Conservation (phyloP, 2,329 filamentous ascomycete species). For the Corniculantispora saksenae region DNA sequence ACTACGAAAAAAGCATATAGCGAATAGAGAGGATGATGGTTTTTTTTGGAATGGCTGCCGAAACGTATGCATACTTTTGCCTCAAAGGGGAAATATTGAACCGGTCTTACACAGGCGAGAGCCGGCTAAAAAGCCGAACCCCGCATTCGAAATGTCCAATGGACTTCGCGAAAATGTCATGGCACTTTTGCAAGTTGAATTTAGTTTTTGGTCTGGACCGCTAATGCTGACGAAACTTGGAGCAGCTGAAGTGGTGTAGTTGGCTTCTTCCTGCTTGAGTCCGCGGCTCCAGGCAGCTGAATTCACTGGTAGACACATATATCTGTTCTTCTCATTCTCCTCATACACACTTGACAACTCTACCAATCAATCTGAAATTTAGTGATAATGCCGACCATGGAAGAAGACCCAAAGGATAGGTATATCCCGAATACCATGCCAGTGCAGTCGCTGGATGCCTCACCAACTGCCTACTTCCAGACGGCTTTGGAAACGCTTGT, state of each 20-base stretch:
- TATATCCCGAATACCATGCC: slow-evolving; percentile 25
- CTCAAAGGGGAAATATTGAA: background rate
- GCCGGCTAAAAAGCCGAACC: background rate
- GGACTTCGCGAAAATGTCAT: background rate
- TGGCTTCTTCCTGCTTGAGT: background rate
- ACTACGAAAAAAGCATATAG: slow-evolving; percentile 8
- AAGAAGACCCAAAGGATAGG: background rate
- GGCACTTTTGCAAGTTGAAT: background rate
- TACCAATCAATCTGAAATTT: background rate
- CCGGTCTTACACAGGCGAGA: background rate
- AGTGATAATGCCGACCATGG: background rate
- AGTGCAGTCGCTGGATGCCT: slow-evolving; percentile 20
- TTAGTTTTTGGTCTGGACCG: background rate
- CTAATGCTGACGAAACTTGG: background rate
- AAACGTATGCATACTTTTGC: background rate
- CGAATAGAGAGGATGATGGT: slow-evolving; percentile 2
- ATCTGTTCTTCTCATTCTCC: no score
- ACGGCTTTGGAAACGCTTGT: slow-evolving; percentile 30
- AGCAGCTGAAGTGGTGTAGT: background rate
- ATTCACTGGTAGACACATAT: no score
- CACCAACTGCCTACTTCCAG: slow-evolving; percentile 25
- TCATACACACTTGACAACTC: background rate
- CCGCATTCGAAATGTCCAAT: background rate
- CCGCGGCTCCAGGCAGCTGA: no score
- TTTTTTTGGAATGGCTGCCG: background rate